Evolutionary conservation across 306 rosid species (phyloP).

Genomic region (Mimosa bimucronata): DNA sequence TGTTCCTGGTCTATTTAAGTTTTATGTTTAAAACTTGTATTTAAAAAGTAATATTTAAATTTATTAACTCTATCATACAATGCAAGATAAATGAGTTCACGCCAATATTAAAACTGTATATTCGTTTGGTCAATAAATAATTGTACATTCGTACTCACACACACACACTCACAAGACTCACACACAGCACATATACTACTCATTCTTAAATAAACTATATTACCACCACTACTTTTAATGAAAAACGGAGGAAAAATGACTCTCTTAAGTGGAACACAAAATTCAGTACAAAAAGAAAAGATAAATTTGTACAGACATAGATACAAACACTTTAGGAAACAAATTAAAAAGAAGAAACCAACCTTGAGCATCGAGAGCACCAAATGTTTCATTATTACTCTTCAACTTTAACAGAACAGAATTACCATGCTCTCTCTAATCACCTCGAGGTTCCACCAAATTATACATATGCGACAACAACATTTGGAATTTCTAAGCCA

Average conservation of each 20-base stretch:
- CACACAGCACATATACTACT: no score
- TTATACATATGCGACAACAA: slow-evolving; percentile 10
- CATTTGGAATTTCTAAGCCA: slow-evolving; percentile 61
- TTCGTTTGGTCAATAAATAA: no score
- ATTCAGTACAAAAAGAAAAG: background rate
- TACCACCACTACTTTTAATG: background rate
- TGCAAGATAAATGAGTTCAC: no score
- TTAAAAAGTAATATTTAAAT: no score
- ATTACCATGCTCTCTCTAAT: slow-evolving; percentile 7
- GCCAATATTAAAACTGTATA: no score
- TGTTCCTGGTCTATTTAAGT: no score
- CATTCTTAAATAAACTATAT: no score
- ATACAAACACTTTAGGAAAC: background rate
- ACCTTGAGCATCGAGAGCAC: slow-evolving; percentile 14
- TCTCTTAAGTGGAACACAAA: background rate
- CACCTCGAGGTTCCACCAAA: slow-evolving; percentile 30
- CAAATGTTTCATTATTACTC: background rate
- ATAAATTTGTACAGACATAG: background rate
- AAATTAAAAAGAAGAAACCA: background rate
- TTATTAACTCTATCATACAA: no score
- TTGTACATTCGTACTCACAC: no score
- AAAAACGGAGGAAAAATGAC: background rate
- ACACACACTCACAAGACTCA: no score
- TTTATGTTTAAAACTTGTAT: no score
- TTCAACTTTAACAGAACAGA: background rate